Conservation (phyloP, 1,284 basidiomycete genomes). For the Somion occarium region DNA sequence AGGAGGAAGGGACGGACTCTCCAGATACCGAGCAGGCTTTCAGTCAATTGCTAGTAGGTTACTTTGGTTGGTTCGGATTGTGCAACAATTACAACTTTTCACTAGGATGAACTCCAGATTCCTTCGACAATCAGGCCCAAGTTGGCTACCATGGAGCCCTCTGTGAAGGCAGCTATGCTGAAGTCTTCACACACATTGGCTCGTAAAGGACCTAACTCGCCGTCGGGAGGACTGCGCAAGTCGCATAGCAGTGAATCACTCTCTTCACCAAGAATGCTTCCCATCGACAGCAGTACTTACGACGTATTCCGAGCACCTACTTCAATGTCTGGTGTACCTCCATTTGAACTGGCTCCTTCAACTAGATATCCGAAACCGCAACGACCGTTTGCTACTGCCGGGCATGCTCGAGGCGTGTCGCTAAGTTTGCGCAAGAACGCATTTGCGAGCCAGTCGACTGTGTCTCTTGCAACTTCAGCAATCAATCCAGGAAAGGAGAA, state of each 20-base stretch:
- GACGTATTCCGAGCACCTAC: conserved; percentile 26
- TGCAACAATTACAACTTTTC: neutral
- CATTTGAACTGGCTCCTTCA: neutral
- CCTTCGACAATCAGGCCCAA: conserved; percentile 72
- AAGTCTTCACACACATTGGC: conserved; percentile 74
- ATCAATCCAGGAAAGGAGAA: conserved; percentile 23
- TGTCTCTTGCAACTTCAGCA: conserved; percentile 9
- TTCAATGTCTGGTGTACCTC: neutral
- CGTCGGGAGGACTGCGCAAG: conserved; percentile 43
- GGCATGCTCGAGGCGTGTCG: conserved; percentile 20
- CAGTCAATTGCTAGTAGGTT: conserved; percentile 45
- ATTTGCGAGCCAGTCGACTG: conserved; percentile 22
- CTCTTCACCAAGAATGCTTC: conserved; percentile 41
- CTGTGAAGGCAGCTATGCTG: conserved; percentile 87
- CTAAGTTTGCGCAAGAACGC: conserved; percentile 22
- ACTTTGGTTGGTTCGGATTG: neutral
- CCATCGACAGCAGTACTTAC: conserved; percentile 19
- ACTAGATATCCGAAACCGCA: too few relatives aligned
- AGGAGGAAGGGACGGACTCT: conserved; percentile 26
- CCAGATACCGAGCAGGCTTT: conserved; percentile 58
- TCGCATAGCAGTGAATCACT: conserved; percentile 66
- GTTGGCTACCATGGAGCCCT: conserved; percentile 70
- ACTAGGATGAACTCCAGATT: conserved; percentile 80
- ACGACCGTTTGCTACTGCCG: neutral
- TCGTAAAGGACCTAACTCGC: conserved; percentile 34